Conservation (phyloP, 495 filamentous ascomycete species). For the Bacidia gigantensis region DNA sequence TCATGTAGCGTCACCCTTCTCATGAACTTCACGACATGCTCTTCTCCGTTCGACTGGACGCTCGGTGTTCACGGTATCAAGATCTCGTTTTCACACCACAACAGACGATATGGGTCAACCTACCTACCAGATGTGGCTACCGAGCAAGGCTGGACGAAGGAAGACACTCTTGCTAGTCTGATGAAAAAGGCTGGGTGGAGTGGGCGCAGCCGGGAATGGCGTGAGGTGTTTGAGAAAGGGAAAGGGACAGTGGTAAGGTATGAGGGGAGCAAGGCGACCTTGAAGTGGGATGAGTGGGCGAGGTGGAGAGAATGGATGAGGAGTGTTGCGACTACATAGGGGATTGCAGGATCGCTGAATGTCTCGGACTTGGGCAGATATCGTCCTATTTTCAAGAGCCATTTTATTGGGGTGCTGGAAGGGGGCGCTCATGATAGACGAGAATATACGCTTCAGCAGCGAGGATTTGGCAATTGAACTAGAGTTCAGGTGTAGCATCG, state of each 20-base stretch:
- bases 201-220: constrained; percentile 55
- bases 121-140: constrained; percentile 85
- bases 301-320: constrained; percentile 62
- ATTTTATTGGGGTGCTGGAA: neutral
- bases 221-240: constrained; percentile 42
- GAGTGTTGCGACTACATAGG: neutral
- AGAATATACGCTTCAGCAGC: neutral
- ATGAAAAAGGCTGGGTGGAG: constrained; percentile 92
- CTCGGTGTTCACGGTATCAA: constrained; percentile 74
- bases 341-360: neutral
- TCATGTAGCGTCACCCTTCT: constrained; percentile 61
- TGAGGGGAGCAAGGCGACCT: constrained; percentile 58
- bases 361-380: neutral
- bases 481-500: no score
- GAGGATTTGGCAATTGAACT: neutral
- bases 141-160: constrained; percentile 93
- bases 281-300: constrained; percentile 60
- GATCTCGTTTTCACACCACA: constrained; percentile 56
- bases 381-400: no score
- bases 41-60: constrained; percentile 68
- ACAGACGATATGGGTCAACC: constrained; percentile 50
- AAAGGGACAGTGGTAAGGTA: constrained; percentile 52
- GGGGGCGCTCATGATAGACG: neutral
- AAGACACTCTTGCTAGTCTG: constrained; percentile 75
- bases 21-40: constrained; percentile 59